Base-by-base conservation (phyloP, 306 rosid species). In the Cucumis cinereus region DNA sequence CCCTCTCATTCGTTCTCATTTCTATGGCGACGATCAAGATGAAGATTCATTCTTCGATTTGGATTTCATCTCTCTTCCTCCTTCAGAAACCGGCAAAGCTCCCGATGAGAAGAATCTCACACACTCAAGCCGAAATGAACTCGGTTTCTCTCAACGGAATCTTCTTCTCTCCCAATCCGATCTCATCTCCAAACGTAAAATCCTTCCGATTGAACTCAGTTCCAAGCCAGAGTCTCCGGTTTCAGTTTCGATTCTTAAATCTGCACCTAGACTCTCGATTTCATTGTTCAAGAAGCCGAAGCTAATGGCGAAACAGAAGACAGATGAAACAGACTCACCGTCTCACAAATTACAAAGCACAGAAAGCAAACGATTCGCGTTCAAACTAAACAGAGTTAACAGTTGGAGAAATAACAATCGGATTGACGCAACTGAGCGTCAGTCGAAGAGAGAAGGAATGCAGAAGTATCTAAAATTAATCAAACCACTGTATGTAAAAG, bases 31-130 rank as follows among this genome's bases (percentile, higher is more conserved):
- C 7, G 84, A 79, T 22, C 79, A 82, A 3, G 87, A 84, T 38
- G 96, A 92, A 9, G 98, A 93, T 79, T 93, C 98, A 0, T 90
- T 91, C 92, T 90, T 93, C 76, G 98, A 93, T 68, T 86, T 93
- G 82, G 93, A 93, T 80, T 83, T 93, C 58, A 72, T 86, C 62
- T 58, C 81, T 12, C 69, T 74, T 17, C 79, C 64, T 13, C 55
- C 81, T 41, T 81, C 73, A 74, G 85, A 80, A 79, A 11, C 77
- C 71, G 54, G 78, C 54, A 74, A 20, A 67, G 79, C 69, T 52
- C 66, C 63, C 58, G 40, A 14, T 79, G 61, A 8, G 77, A 79
- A 60, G 20, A 78, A 40, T 19, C 58, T 74, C 28, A 13, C 22
- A 22, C 6, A 35, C 75, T 62, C 19, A 30, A 49, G 61, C 77